phyloP scores from a whole-genome alignment of 2,329 filamentous ascomycete genomes.

The Blastomyces percursus region DNA sequence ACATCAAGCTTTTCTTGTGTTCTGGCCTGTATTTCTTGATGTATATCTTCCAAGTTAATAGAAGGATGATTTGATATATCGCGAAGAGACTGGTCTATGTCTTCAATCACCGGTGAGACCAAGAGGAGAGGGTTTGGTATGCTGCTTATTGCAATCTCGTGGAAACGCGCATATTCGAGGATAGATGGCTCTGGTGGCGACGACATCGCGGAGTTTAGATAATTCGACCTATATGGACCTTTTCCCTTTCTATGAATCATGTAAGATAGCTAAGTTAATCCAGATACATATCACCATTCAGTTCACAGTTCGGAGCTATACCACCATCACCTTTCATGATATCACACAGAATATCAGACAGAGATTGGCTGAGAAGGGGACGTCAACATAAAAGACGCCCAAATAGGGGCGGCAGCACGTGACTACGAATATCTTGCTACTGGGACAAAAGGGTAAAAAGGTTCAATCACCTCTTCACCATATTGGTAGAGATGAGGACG shows the following conservation, averaged over 20 bases:
- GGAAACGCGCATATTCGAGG: constrained; percentile 39
- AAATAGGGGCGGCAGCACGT: not conserved
- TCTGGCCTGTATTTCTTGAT: not conserved
- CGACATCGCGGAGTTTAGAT: constrained; percentile 6
- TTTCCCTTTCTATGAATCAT: not conserved
- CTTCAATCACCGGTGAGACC: constrained; percentile 9
- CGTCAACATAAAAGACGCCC: not conserved
- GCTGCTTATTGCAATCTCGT: constrained; percentile 34
- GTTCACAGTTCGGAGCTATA: not conserved
- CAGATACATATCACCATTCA: not conserved
- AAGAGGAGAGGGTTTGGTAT: constrained; percentile 18
- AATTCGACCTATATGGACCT: not conserved
- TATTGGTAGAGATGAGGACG: too few species aligned
- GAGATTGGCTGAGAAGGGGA: too few species aligned
- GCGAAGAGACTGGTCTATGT: constrained; percentile 10
- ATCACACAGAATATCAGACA: not conserved
- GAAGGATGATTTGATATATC: constrained; percentile 3
- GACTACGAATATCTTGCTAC: not conserved
- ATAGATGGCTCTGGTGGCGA: constrained; percentile 26
- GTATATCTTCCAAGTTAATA: constrained; percentile 3
- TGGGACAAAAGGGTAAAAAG: too few species aligned
- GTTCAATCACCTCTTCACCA: too few species aligned
- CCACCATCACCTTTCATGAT: not conserved
- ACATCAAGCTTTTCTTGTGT: constrained; percentile 26
- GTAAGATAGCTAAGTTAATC: not conserved